Evolutionary conservation across 2,329 filamentous ascomycete genomes (phyloP).

Genomic region (Plectosphaerella cucumerina): DNA sequence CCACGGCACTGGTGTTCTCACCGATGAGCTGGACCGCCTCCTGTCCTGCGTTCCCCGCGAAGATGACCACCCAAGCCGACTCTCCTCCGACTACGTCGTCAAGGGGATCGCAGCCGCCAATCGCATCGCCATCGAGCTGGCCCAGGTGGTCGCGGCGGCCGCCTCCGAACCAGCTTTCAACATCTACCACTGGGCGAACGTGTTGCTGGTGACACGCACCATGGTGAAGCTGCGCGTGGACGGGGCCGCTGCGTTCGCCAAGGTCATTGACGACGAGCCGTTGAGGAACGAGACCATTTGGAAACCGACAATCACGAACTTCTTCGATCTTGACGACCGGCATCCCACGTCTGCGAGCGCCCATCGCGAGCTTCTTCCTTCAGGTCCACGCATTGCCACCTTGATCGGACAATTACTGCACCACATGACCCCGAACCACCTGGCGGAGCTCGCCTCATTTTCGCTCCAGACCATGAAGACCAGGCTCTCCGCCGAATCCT

Average conservation of each 20-base stretch:
- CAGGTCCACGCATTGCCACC: no score
- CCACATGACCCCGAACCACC: neutral
- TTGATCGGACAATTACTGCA: neutral
- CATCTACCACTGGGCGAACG: no score
- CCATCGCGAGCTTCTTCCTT: no score
- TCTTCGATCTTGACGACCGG: constrained; percentile 18
- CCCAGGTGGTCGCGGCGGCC: constrained; percentile 4
- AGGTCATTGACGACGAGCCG: no score
- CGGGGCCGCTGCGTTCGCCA: no score
- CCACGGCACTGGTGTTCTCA: neutral
- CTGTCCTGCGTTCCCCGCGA: neutral
- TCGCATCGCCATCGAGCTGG: constrained; percentile 8
- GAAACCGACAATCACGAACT: constrained; percentile 22
- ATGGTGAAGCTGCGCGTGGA: no score
- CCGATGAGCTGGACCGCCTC: constrained; percentile 14
- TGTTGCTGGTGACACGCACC: no score
- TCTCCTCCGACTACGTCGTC: neutral
- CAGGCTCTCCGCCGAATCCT: constrained; percentile 7
- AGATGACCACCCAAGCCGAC: neutral
- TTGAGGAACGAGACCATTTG: constrained; percentile 15
- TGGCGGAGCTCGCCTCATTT: constrained; percentile 14
- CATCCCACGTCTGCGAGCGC: no score
- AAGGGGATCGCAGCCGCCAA: constrained; percentile 3
- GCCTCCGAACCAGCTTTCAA: no score
- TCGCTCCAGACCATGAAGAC: constrained; percentile 14